Percentiles rank a stretch among this genome's conserved stretches.
Evolutionary conservation across 2,329 filamentous ascomycete genomes (phyloP).

Genomic region (Orbilia javanica): DNA sequence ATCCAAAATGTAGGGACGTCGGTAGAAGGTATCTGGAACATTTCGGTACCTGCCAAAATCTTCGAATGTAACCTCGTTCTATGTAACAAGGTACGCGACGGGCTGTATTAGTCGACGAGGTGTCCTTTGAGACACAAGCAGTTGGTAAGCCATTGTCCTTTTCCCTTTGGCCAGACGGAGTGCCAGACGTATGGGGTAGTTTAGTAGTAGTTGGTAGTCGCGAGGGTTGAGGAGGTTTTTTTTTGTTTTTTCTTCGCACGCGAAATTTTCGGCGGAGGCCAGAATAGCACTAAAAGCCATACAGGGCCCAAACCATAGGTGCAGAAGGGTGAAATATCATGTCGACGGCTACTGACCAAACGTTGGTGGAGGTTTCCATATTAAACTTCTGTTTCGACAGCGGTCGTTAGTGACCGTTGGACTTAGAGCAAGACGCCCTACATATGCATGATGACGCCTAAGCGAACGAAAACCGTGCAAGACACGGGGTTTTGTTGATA

Average conservation of each 20-base stretch:
- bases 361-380: constrained; percentile 97
- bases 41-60: constrained; percentile 92
- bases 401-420: constrained; percentile 50
- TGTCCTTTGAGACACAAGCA: constrained; percentile 70
- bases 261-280: constrained; percentile 50
- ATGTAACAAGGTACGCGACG: constrained; percentile 59
- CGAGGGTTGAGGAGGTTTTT: constrained; percentile 34
- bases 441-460: constrained; percentile 58
- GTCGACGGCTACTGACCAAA: constrained; percentile 75
- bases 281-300: constrained; percentile 4
- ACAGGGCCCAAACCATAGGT: constrained; percentile 11
- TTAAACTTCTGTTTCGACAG: constrained; percentile 77
- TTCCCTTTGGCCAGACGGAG: constrained; percentile 24
- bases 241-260: constrained; percentile 40
- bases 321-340: constrained; percentile 32
- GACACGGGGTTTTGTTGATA: constrained; percentile 17
- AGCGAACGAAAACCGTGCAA: constrained; percentile 53
- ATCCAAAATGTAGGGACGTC: constrained; percentile 34
- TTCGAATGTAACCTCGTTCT: constrained; percentile 80
- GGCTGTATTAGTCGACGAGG: constrained; percentile 82
- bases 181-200: constrained; percentile 15
- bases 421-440: constrained; percentile 24
- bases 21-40: constrained; percentile 50
- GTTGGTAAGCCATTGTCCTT: constrained; percentile 51
- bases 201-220: constrained; percentile 38